Conservation (phyloP, 169 alveolate species). For the Plasmodium chabaudi region DNA sequence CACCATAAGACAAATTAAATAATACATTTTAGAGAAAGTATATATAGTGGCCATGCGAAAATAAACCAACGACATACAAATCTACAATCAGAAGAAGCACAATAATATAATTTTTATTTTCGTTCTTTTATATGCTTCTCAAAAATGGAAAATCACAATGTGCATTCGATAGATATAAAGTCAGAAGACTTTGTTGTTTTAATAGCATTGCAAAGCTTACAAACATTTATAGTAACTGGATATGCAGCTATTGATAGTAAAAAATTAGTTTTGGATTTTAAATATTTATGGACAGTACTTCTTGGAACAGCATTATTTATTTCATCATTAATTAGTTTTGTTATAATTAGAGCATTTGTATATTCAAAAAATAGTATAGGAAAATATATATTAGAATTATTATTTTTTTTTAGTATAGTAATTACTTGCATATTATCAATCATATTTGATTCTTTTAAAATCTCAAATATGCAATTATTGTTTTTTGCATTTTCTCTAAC, state of each 20-base stretch:
- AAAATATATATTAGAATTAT: constrained; percentile 72
- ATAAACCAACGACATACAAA: too few relatives aligned
- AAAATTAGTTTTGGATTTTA: constrained; percentile 29
- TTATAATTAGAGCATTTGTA: constrained; percentile 77
- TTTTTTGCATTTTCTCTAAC: constrained; percentile 77
- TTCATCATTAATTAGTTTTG: constrained; percentile 76
- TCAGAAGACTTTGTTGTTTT: constrained; percentile 81
- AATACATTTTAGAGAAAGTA: too few relatives aligned
- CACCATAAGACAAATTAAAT: too few relatives aligned
- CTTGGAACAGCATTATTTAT: constrained; percentile 75
- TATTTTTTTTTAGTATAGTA: constrained; percentile 71
- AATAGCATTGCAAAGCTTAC: constrained; percentile 77
- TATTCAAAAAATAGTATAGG: constrained; percentile 75
- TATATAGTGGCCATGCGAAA: too few relatives aligned
- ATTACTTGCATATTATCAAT: constrained; percentile 67
- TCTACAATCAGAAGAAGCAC: too few relatives aligned
- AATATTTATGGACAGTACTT: constrained; percentile 71
- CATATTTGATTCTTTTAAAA: constrained; percentile 66
- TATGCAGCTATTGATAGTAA: constrained; percentile 55
- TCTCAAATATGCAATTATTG: constrained; percentile 76
- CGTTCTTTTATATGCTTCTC: too few relatives aligned
- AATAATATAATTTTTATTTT: too few relatives aligned
- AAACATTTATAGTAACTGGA: constrained; percentile 79
- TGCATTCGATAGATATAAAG: constrained; percentile 76
- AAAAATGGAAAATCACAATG: constrained; percentile 39